phyloP scores from a whole-genome alignment of 1,139 yeast species.

The Ashbya aceris region DNA sequence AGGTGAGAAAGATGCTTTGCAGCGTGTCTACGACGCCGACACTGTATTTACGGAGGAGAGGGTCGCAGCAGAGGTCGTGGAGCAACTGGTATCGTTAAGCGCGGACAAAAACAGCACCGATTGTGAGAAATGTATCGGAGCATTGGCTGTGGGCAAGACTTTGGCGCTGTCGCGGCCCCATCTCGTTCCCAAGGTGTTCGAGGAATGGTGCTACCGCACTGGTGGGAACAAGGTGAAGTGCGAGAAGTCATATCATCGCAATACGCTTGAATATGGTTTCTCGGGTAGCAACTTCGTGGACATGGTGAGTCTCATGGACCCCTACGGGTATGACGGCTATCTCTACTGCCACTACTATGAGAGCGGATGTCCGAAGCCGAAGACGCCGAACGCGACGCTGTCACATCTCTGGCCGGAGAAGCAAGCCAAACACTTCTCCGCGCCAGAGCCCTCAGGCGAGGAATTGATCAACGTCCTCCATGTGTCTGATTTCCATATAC shows the following conservation, averaged over 20 bases:
- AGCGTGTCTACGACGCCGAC: too few relatives aligned
- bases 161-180: slow-evolving; percentile 36
- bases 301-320: slow-evolving; percentile 40
- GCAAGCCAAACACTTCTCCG: slow-evolving; percentile 30
- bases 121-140: slow-evolving; percentile 36
- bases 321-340: slow-evolving; percentile 42
- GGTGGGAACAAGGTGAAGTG: slow-evolving; percentile 25
- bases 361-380: slow-evolving; percentile 36
- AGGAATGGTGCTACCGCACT: slow-evolving; percentile 36
- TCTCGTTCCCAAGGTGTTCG: slow-evolving; percentile 35
- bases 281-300: slow-evolving; percentile 41
- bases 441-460: slow-evolving; percentile 30
- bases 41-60: not conserved
- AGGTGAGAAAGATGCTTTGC: too few relatives aligned
- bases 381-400: slow-evolving; percentile 35
- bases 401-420: slow-evolving; percentile 37
- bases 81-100: not conserved
- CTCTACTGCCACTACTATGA: slow-evolving; percentile 46
- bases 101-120: slow-evolving; percentile 13
- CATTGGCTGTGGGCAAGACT: slow-evolving; percentile 37
- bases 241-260: slow-evolving; percentile 28
- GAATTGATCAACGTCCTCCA: slow-evolving; percentile 55
- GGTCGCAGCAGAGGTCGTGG: not conserved
- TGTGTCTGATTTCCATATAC: slow-evolving; percentile 55
- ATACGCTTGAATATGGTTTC: slow-evolving; percentile 29